Evolutionary conservation across 2,329 filamentous ascomycete species (phyloP), one percentile per base, ranked within the genome.

Genomic region (Alternaria burnsii): DNA sequence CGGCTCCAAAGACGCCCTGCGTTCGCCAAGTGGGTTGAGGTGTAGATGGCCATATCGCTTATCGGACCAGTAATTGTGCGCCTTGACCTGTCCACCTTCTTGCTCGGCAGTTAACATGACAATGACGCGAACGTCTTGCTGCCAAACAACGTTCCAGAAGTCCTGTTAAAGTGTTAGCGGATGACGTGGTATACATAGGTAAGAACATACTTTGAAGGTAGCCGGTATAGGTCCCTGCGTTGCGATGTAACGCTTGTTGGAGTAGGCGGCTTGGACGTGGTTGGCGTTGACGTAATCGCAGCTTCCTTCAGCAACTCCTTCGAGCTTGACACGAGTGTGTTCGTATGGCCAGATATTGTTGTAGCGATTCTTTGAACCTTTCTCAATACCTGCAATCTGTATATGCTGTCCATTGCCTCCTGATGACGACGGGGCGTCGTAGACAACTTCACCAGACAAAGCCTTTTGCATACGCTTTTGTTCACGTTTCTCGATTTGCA

Each of bases 271-370:
- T 75, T 91, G 89, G 63, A 98, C 83, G 69, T 97, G 88, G 76
- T 92, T 98, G 18, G 94, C 95, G 74, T 99, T 99, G 80, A 99
- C 89, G 73, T 99, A 99, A 77, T 99, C 95, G 77, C 94, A 97
- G 22, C 83, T 85, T 12, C 89, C 90, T 1, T 85, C 82, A 0
- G 86, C 81, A 36, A 90, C 87, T 42, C 88, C 87, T 66, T 91
- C 85, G 47, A 99, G 80, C 67, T 88, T 93, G 55, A 99, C 95
- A 60, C 95, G 85, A 3, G 93, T 89, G 78, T 99, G 95, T 73
- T 98, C 94, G 75, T 96, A 99, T 0, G 95, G 95, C 80, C 97
- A 89, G 57, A 98, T 97, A 69, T 97, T 96, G 81, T 97, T 98
- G 82, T 99, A 99, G 9, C 95, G 88, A 71, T 99, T 99, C 82